These are phyloP conservation scores for Peribolospora kevripleyi DNA, from an alignment of 768 basidiomycete genomes.

Conservation along the genomic window DNA sequence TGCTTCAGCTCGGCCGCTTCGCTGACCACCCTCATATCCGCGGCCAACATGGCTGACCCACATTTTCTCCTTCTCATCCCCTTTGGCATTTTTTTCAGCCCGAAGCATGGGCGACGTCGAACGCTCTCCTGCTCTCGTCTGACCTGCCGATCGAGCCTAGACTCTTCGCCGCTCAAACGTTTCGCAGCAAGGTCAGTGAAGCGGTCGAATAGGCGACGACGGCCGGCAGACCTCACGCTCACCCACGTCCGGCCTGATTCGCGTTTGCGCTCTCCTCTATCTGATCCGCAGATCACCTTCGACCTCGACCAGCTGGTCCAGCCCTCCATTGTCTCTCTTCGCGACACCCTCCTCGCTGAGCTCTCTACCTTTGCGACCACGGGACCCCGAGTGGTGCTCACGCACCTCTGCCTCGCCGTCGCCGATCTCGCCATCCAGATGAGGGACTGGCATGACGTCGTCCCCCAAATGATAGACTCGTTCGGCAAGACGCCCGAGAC, in stretches of 20 bases:
- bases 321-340: slow-evolving; percentile 21
- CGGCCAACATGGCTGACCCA: neutral
- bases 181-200: slow-evolving; percentile 53
- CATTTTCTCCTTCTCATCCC: too few species aligned
- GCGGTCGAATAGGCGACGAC: neutral
- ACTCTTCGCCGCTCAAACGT: slow-evolving; percentile 88
- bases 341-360: slow-evolving; percentile 63
- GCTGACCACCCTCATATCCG: neutral
- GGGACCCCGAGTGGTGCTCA: slow-evolving; percentile 60
- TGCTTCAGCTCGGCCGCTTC: neutral
- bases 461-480: slow-evolving; percentile 52
- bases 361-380: slow-evolving; percentile 39
- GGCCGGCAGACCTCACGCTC: neutral
- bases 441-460: slow-evolving; percentile 49
- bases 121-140: slow-evolving; percentile 58
- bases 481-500: slow-evolving; percentile 66
- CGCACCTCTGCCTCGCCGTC: slow-evolving; percentile 71
- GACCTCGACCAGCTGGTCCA: slow-evolving; percentile 67
- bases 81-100: slow-evolving; percentile 31
- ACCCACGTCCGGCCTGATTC: slow-evolving; percentile 13
- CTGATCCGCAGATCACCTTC: slow-evolving; percentile 49
- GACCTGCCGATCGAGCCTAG: slow-evolving; percentile 58
- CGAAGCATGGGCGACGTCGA: slow-evolving; percentile 91
- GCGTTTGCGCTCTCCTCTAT: neutral
- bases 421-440: slow-evolving; percentile 78